A percentile compares a stretch with the other conserved stretches of the same genome.
phyloP scores from a whole-genome alignment of 768 basidiomycete species.

The Neoboletus brunneissimus region DNA sequence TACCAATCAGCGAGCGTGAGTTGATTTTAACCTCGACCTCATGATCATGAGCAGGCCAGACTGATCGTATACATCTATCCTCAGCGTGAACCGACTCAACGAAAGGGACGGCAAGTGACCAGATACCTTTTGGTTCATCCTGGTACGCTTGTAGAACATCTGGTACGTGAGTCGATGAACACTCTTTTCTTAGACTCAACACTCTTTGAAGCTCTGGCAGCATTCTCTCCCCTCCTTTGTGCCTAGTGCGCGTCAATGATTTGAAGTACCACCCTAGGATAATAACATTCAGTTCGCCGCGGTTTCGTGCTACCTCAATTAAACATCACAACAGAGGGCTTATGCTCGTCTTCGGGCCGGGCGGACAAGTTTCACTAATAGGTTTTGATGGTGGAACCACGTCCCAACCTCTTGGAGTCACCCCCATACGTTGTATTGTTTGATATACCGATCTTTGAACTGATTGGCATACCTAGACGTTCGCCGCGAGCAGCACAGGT shows the following conservation, averaged over 20 bases:
- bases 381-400: slow-evolving; percentile 11
- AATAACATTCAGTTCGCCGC: slow-evolving; percentile 17
- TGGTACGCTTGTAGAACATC: slow-evolving; percentile 1
- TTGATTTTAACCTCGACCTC: slow-evolving; percentile 2
- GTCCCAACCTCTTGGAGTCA: background rate
- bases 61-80: slow-evolving; percentile 2
- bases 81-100: slow-evolving; percentile 13
- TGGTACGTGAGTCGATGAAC: background rate
- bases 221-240: slow-evolving; percentile 12
- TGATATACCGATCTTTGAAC: no score
- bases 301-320: slow-evolving; percentile 7
- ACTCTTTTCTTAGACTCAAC: background rate
- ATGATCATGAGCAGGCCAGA: background rate
- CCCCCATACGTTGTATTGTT: slow-evolving; percentile 4
- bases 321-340: slow-evolving; percentile 19
- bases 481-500: slow-evolving; percentile 1
- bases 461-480: slow-evolving; percentile 10
- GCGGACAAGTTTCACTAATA: slow-evolving; percentile 28
- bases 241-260: slow-evolving; percentile 32
- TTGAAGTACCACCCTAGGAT: slow-evolving; percentile 10
- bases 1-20: background rate
- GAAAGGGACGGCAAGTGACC: background rate
- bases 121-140: background rate
- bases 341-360: slow-evolving; percentile 27
- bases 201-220: background rate